Percentiles rank a stretch among this genome's conserved stretches.
phyloP scores from a whole-genome alignment of 163 green algal species.

The Volvox carteri region DNA sequence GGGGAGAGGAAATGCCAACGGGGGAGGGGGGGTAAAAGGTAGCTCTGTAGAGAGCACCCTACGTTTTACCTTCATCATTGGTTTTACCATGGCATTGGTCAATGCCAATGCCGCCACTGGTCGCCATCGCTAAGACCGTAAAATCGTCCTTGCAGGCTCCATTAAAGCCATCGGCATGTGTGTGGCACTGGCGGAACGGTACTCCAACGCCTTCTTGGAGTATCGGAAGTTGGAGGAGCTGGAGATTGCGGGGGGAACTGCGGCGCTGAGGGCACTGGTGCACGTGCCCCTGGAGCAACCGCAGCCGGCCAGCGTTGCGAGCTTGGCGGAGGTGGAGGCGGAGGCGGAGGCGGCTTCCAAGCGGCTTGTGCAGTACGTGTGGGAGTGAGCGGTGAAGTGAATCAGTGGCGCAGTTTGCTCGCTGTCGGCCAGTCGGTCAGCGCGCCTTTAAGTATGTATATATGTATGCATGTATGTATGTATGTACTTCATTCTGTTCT shows the following conservation, averaged over 20 bases:
- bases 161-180: slow-evolving; percentile 70
- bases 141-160: slow-evolving; percentile 49
- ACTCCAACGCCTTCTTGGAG: slow-evolving; percentile 67
- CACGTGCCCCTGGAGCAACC: slow-evolving; percentile 39
- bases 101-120: too few species aligned
- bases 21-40: too few species aligned
- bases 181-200: slow-evolving; percentile 76
- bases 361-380: slow-evolving; percentile 43
- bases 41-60: too few species aligned
- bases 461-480: too few species aligned
- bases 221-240: slow-evolving; percentile 62
- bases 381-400: slow-evolving; percentile 14
- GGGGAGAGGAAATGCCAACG: too few species aligned
- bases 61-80: too few species aligned
- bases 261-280: slow-evolving; percentile 55
- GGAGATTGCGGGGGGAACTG: slow-evolving; percentile 62
- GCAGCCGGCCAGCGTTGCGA: not conserved
- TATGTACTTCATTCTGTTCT: too few species aligned
- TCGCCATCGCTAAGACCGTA: not conserved
- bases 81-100: too few species aligned
- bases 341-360: not conserved
- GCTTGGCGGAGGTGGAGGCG: not conserved
- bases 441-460: too few species aligned
- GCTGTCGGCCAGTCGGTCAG: too few species aligned
- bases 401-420: not conserved